Evolutionary conservation across 257 asterid genomes (phyloP), one percentile per base, ranked within the genome.

Genomic region (Solanum pinnatisectum): DNA sequence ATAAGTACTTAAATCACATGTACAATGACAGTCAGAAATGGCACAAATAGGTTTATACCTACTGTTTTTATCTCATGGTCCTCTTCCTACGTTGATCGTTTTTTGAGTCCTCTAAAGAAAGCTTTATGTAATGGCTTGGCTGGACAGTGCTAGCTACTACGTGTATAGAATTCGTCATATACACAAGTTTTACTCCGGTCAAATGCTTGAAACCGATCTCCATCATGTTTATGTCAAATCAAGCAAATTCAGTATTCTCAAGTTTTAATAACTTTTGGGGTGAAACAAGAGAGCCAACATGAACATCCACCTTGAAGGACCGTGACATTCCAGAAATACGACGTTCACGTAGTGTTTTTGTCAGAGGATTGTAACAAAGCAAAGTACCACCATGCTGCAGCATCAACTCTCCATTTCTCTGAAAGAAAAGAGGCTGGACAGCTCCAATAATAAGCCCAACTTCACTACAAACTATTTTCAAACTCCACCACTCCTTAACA

Each of bases 401-500:
- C 44, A 87, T 49, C 44, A 87, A n/a, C 15, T 87, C 88, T 32
- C 88, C 88, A 36, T 20, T 87, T 65, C 65, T 87, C 65, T 23
- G 42, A 36, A 87, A 65, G 30, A 78, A 76, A 30, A 87, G 65
- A 33, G 83, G 70, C 14, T 46, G 71, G 16, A 56, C 77, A 3
- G 59, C 32, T 74, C 85, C 85, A 56, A 87, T 63, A 25, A 42
- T 74, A 4, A 73, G 86, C 44, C 15, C 79, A 27, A 82, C 71
- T 59, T 82, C 86, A 82, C 16, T 35, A 49, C 42, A 49, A 18
- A 82, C 71, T 25, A 82, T 49, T 82, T 23, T 49, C 70, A 82
- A 30, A 82, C 86, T 84, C 93, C 93, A 89, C 6, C 90, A 88
- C 60, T 89, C 90, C 15, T 52, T 59, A 70, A 76, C 88, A 25